A percentile compares a stretch with the other conserved stretches of the same genome.
Evolutionary conservation across 306 rosid species (phyloP).

Genomic region (Echinosophora koreensis): DNA sequence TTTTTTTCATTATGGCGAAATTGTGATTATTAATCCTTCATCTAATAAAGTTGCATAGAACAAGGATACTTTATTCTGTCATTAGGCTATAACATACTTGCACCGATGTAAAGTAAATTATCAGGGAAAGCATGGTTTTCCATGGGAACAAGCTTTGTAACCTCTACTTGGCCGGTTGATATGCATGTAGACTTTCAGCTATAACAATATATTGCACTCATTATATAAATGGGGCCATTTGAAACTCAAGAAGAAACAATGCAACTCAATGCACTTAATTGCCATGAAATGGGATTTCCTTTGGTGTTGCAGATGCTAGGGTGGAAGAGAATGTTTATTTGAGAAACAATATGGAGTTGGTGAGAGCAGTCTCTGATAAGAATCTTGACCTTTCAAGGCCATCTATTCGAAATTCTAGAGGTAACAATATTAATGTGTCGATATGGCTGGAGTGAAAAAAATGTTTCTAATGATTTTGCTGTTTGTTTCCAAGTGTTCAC

Average conservation of each 20-base stretch:
- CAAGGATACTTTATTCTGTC: neutral
- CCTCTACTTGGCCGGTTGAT: constrained; percentile 34
- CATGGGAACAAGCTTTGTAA: neutral
- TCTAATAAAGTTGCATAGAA: constrained; percentile 10
- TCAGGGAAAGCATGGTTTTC: constrained; percentile 20
- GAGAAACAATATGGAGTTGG: constrained; percentile 65
- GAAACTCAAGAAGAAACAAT: constrained; percentile 1
- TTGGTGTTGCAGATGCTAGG: constrained; percentile 61
- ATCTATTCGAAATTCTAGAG: constrained; percentile 76
- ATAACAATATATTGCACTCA: constrained; percentile 18
- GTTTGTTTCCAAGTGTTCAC: constrained; percentile 12
- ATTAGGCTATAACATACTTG: neutral
- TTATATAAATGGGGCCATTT: constrained; percentile 4
- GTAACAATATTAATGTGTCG: constrained; percentile 47
- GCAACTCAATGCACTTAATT: constrained; percentile 19
- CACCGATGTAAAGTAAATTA: neutral
- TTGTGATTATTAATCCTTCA: constrained; percentile 25
- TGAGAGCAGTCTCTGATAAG: constrained; percentile 70
- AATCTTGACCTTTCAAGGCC: constrained; percentile 84
- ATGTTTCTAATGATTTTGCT: neutral
- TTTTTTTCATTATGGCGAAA: constrained; percentile 18
- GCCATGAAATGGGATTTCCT: constrained; percentile 44
- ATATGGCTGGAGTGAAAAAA: neutral
- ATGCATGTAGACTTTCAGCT: constrained; percentile 8
- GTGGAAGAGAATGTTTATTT: constrained; percentile 54